phyloP scores from a whole-genome alignment of 2,329 filamentous ascomycete species.

The Epichloe uncinata region DNA sequence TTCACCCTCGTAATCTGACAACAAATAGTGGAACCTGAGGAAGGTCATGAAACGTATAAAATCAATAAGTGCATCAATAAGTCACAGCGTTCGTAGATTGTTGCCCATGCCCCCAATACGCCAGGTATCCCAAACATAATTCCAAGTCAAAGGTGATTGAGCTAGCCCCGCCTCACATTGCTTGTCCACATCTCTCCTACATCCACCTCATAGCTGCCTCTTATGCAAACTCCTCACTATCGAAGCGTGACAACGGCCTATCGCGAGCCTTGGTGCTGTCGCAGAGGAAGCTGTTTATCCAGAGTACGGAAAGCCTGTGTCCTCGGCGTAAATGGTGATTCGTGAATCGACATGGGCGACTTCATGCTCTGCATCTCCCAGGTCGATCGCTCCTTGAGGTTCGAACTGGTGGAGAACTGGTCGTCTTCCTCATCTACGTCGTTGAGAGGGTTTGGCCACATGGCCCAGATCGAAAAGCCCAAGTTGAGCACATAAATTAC shows the following conservation, averaged over 20 bases:
- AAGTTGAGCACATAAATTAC: slow-evolving; percentile 47
- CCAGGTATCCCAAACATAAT: background rate
- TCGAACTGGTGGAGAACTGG: slow-evolving; percentile 22
- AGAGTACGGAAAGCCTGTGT: slow-evolving; percentile 55
- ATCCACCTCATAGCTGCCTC: background rate
- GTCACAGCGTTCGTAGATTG: too few relatives aligned
- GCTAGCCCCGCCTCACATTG: background rate
- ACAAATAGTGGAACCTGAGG: too few relatives aligned
- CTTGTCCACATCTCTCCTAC: background rate
- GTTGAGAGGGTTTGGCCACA: slow-evolving; percentile 42
- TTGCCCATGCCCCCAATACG: background rate
- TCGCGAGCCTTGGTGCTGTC: slow-evolving; percentile 17
- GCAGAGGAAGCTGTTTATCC: slow-evolving; percentile 42
- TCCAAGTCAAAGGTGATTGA: background rate
- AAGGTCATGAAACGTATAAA: too few relatives aligned
- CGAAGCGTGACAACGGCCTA: background rate
- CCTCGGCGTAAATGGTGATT: slow-evolving; percentile 46
- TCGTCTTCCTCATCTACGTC: slow-evolving; percentile 31
- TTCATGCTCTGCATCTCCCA: slow-evolving; percentile 47
- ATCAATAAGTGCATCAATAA: too few relatives aligned
- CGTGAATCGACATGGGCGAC: slow-evolving; percentile 17
- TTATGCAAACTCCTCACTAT: background rate
- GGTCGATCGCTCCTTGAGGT: slow-evolving; percentile 29
- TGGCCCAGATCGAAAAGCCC: slow-evolving; percentile 42
- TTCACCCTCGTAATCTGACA: too few relatives aligned